Percentiles rank a stretch among this genome's conserved stretches.
These are phyloP conservation scores for Ogataea philodendri DNA, from an alignment of 805 yeast species.

Conservation along the genomic window DNA sequence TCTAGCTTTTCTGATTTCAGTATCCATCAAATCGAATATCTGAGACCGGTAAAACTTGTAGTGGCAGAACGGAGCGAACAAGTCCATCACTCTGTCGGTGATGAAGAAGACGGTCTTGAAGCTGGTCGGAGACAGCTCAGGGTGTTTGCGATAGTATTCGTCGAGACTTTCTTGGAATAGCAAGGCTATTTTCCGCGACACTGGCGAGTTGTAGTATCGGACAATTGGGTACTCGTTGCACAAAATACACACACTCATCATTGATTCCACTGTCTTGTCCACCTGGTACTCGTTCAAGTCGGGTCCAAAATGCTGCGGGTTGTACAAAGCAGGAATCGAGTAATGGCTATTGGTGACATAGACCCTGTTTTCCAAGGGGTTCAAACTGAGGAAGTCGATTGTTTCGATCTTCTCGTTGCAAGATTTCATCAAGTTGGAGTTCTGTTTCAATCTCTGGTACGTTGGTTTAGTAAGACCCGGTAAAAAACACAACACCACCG, in stretches of 20 bases:
- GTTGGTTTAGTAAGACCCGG: slow-evolving; percentile 47
- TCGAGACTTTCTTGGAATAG: slow-evolving; percentile 71
- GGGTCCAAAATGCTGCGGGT: slow-evolving; percentile 60
- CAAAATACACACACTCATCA: slow-evolving; percentile 69
- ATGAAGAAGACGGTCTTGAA: slow-evolving; percentile 62
- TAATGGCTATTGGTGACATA: slow-evolving; percentile 63
- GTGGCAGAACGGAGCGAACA: slow-evolving; percentile 80
- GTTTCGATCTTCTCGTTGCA: slow-evolving; percentile 21
- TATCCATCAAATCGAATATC: slow-evolving; percentile 66
- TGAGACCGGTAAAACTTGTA: slow-evolving; percentile 91
- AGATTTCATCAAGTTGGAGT: slow-evolving; percentile 23
- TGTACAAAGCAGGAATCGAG: slow-evolving; percentile 73
- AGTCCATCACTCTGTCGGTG: slow-evolving; percentile 80
- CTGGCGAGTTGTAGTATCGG: slow-evolving; percentile 62
- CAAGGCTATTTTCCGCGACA: slow-evolving; percentile 57
- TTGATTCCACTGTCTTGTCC: slow-evolving; percentile 54
- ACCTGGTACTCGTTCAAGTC: slow-evolving; percentile 61
- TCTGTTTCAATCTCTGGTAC: slow-evolving; percentile 14
- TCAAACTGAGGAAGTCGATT: slow-evolving; percentile 45
- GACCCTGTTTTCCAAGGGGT: slow-evolving; percentile 68
- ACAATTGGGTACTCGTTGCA: slow-evolving; percentile 89
- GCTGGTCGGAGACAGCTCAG: slow-evolving; percentile 57
- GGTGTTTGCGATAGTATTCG: slow-evolving; percentile 66
- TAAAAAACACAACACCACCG: slow-evolving; percentile 69
- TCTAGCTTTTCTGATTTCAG: slow-evolving; percentile 25